These are phyloP conservation scores for Torulaspora maleeae DNA, from an alignment of 805 yeast species.

Conservation along the genomic window DNA sequence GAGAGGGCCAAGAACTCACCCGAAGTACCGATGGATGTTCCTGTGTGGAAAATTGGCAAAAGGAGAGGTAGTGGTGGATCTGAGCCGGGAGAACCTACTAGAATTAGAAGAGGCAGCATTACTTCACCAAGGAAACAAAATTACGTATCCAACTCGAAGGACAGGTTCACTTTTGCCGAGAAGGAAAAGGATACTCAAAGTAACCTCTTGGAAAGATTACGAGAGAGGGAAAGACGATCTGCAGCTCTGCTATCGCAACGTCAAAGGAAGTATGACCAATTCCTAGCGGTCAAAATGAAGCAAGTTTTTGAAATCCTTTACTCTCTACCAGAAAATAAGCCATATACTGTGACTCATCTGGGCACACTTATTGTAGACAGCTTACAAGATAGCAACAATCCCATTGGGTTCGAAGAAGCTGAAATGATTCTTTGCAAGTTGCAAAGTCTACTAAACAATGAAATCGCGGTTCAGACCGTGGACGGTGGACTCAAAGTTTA, in stretches of 20 bases:
- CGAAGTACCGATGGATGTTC: constrained; percentile 22
- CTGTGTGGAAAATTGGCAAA: constrained; percentile 21
- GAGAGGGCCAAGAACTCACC: neutral
- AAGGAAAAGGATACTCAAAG: constrained; percentile 22
- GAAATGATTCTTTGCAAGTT: constrained; percentile 24
- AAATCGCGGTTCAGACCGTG: constrained; percentile 18
- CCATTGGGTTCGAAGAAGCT: constrained; percentile 30
- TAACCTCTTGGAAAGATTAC: constrained; percentile 27
- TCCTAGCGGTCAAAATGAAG: constrained; percentile 28
- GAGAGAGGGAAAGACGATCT: constrained; percentile 29
- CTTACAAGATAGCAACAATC: constrained; percentile 33
- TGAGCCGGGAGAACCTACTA: neutral
- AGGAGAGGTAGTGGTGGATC: constrained; percentile 22
- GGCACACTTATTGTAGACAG: constrained; percentile 29
- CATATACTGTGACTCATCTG: constrained; percentile 31
- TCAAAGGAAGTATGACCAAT: constrained; percentile 27
- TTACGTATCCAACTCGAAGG: constrained; percentile 22
- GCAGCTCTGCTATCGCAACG: constrained; percentile 26
- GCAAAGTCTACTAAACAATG: constrained; percentile 15
- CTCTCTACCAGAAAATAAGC: constrained; percentile 22
- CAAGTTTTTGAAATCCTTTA: constrained; percentile 29
- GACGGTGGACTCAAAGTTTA: constrained; percentile 32
- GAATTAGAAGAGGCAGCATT: neutral
- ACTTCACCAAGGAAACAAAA: constrained; percentile 1
- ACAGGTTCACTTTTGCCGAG: constrained; percentile 16